Base-by-base conservation (phyloP, 805 yeast species). In the Yarrowia sp. region DNA sequence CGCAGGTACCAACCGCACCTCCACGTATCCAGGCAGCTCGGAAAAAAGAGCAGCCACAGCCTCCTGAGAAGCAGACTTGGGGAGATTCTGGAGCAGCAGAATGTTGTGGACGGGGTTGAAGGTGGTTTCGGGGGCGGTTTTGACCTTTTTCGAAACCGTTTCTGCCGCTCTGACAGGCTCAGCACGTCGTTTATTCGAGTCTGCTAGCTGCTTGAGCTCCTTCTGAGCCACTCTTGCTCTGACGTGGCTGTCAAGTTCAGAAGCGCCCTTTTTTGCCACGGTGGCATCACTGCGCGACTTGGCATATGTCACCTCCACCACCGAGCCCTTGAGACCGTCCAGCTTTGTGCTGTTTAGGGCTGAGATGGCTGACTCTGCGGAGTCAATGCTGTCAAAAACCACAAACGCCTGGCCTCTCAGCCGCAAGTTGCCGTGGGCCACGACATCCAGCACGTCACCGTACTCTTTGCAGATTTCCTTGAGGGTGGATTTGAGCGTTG, bases 331-430 rank as follows among this genome's bases (percentile, higher is more conserved):
- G 12, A 88, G 64, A 21, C 75, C 75, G 26, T 36, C 61, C 24
- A 36, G 11, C 16, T 43, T 36, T n/a, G 32, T 69, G 66, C 14
- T 80, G 52, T 83, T 76, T 40, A 82, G 68, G 17, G 71, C 74
- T n/a, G 77, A 75, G 3, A 81, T 71, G 0, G 88, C 88, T 43
- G 71, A 70, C 3, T 71, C 65, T 1, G 92, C 85, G 5, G 76
- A 74, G 3, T 77, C 77, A 0, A 70, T 69, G 19, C 73, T 71
- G 3, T 76, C 79, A 62, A 85, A 83, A 0, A 89, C 83, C 6
- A 90, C 80, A 73, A 89, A 90, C 0, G 96, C 96, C 73, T 90
- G 96, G 2, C 97, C 97, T 65, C 87, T 81, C 82, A 87, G 80
- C 67, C 79, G 81, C n/a, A 89, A 70, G 68, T 84, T 86, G 66